phyloP scores from a whole-genome alignment of 179 eudicot genomes.

The Gypsophila paniculata region DNA sequence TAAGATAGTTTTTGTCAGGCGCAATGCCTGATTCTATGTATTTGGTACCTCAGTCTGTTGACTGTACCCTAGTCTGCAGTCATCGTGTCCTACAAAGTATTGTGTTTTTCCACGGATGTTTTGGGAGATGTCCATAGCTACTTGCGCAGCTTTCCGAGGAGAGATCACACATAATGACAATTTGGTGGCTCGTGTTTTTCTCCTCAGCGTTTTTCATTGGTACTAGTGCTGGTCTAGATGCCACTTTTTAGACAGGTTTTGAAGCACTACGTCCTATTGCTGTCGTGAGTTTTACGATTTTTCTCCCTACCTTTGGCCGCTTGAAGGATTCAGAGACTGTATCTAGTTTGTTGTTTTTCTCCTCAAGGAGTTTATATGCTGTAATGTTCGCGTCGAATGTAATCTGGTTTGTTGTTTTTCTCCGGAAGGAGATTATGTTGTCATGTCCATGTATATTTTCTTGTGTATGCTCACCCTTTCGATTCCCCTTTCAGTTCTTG shows the following conservation, averaged over 20 bases:
- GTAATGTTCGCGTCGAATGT: neutral
- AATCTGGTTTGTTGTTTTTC: conserved; percentile 9
- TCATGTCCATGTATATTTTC: conserved; percentile 9
- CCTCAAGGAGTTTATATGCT: conserved; percentile 20
- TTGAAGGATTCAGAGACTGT: neutral
- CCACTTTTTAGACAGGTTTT: conserved; percentile 32
- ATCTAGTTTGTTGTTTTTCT: conserved; percentile 13
- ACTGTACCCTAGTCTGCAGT: conserved; percentile 12
- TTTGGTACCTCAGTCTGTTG: neutral
- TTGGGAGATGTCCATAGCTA: conserved; percentile 23
- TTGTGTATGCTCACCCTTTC: neutral
- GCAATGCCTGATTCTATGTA: conserved; percentile 21
- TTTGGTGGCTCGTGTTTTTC: conserved; percentile 26
- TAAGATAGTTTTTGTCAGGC: conserved; percentile 39
- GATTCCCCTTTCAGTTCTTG: neutral
- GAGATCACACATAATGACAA: conserved; percentile 24
- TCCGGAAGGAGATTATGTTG: conserved; percentile 23
- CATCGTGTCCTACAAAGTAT: neutral
- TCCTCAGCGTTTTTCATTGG: conserved; percentile 23
- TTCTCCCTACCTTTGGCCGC: conserved; percentile 30
- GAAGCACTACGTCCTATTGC: conserved; percentile 27
- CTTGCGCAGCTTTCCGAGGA: conserved; percentile 26
- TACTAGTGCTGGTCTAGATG: conserved; percentile 26
- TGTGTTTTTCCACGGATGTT: conserved; percentile 24
- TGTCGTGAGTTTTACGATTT: conserved; percentile 29